These are phyloP conservation scores for Fusarium sp. DNA, from an alignment of 2,329 filamentous ascomycete genomes.

Conservation along the genomic window DNA sequence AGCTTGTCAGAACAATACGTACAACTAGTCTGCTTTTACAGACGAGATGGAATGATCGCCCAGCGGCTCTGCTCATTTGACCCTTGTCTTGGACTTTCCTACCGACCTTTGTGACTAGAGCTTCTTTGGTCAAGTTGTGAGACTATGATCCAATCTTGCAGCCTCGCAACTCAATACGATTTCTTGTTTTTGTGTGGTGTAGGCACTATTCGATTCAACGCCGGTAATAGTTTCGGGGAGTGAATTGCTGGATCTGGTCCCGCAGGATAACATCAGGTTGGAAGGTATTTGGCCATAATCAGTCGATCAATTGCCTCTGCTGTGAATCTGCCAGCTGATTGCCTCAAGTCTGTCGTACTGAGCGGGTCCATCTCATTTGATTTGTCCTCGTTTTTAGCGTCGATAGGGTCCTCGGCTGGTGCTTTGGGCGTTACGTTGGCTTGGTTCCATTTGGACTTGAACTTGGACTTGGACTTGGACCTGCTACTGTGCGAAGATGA, in stretches of 20 bases:
- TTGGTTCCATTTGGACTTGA: neutral
- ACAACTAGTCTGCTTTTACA: conserved; percentile 6
- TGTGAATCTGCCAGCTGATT: conserved; percentile 38
- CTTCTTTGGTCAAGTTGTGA: conserved; percentile 15
- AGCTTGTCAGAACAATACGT: conserved; percentile 17
- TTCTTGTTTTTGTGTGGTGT: conserved; percentile 27
- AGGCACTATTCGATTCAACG: neutral
- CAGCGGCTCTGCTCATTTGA: conserved; percentile 37
- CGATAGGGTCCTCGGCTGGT: conserved; percentile 13
- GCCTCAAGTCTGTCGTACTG: conserved; percentile 29
- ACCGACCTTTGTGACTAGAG: conserved; percentile 8
- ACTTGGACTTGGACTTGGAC: neutral
- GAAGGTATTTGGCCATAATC: conserved; percentile 37
- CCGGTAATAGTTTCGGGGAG: conserved; percentile 25
- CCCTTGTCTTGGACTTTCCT: conserved; percentile 23
- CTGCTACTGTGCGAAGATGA: conserved; percentile 31
- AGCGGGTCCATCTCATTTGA: conserved; percentile 34
- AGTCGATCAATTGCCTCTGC: conserved; percentile 45
- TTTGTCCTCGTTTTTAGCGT: conserved; percentile 40
- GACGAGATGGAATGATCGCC: conserved; percentile 20
- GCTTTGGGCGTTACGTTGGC: neutral
- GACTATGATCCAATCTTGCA: conserved; percentile 32
- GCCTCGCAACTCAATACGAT: conserved; percentile 11
- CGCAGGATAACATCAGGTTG: conserved; percentile 41
- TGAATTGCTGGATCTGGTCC: conserved; percentile 16